Conservation (phyloP, 2,329 filamentous ascomycete species). For the Periconia sp. region DNA sequence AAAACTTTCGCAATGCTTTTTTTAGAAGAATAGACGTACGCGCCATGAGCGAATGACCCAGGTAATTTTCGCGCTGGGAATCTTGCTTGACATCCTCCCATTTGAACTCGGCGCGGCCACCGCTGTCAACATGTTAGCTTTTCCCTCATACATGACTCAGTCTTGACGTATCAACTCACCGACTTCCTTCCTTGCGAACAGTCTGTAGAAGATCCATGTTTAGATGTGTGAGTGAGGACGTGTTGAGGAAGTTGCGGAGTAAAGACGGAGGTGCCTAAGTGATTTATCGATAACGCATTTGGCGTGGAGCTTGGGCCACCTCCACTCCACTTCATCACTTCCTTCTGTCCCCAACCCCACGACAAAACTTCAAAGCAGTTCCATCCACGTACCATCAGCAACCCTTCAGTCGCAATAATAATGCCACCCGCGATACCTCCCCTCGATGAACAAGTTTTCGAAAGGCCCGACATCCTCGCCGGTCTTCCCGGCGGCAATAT, state of each 20-base stretch:
- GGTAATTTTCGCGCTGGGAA: slow-evolving; percentile 83
- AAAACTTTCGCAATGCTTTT: background rate
- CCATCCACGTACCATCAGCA: slow-evolving; percentile 8
- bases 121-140: slow-evolving; percentile 51
- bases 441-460: slow-evolving; percentile 36
- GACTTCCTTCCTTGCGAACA: slow-evolving; percentile 85
- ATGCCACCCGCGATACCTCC: slow-evolving; percentile 33
- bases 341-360: background rate
- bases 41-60: slow-evolving; percentile 89
- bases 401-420: slow-evolving; percentile 1
- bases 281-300: background rate
- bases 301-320: slow-evolving; percentile 6
- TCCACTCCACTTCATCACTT: background rate
- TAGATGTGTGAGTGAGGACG: slow-evolving; percentile 7
- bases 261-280: slow-evolving; percentile 4
- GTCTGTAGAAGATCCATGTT: slow-evolving; percentile 91
- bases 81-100: slow-evolving; percentile 94
- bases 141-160: background rate
- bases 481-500: slow-evolving; percentile 25
- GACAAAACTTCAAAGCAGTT: slow-evolving; percentile 1
- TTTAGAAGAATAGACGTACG: slow-evolving; percentile 39
- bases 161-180: slow-evolving; percentile 46
- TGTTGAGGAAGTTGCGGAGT: slow-evolving; percentile 7
- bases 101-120: slow-evolving; percentile 87
- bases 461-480: slow-evolving; percentile 22